Base-by-base conservation (phyloP, 2,329 filamentous ascomycete genomes). In the Akanthomyces uredinophilus region DNA sequence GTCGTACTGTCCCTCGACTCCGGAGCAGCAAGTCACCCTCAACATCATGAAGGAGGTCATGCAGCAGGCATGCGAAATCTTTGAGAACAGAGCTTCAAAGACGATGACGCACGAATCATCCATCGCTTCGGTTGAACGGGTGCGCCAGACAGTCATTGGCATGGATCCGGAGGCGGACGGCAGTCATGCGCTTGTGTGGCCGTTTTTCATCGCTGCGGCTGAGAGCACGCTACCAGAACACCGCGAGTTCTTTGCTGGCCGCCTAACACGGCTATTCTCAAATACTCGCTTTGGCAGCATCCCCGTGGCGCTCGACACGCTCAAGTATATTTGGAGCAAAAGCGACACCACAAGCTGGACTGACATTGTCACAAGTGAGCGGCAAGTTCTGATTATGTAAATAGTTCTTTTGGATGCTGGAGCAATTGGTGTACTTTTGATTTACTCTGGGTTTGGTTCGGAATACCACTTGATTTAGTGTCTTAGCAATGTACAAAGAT, bases 151-250 rank as follows among this genome's bases (percentile, higher is more conserved):
- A 3, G 69, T 77, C 0, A 37, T 65, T 1, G 64, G 64, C 6
- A 60, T 78, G 5, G 66, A 70, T 5, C 64, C 68, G 0, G 60
- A 68, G 1, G 70, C 68, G 0, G 69, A 70, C 4, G 75, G 75
- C 2, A 69, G 70, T 0, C 75, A 78, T 46, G 72, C 74, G 1
- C 70, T 78, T 0, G 75, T 78, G 0, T 78, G 76, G 76, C 68
- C 73, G 0, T 78, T 72, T 57, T 78, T 78, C 35, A 70, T 78
- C 1, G 75, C 74, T 1, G 75, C 74, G 0, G 75, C 75, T 0
- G 75, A 78, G 60, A 77, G 75, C 44, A 68, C 67, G 0, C 65
- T 72, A 1, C 70, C 71, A 0, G 69, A 69, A 22, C 73, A 78
- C 54, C 67, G 74, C 2, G 57, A 65, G 0, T 78, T 76, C 32